Evolutionary conservation across 441 rosid species (phyloP).

Genomic region (Erodium trifolium): DNA sequence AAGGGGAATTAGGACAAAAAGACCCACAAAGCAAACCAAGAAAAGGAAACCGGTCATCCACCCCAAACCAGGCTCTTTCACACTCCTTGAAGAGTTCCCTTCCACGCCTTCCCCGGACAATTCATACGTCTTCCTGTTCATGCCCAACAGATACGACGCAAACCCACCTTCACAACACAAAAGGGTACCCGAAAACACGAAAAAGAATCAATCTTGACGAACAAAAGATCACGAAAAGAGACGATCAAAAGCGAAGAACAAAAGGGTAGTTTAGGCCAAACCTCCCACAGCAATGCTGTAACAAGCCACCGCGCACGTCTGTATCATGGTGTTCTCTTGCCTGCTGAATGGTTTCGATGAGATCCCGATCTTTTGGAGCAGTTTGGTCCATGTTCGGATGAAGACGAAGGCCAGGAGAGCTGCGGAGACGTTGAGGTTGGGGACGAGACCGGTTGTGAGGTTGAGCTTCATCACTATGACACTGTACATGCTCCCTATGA

Average conservation of each 20-base stretch:
- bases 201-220: neutral
- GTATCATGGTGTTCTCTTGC: conserved; percentile 81
- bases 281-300: conserved; percentile 86
- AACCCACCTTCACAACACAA: conserved; percentile 63
- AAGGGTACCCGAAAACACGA: neutral
- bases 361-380: conserved; percentile 60
- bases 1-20: conserved; percentile 76
- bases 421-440: conserved; percentile 87
- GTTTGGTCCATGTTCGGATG: conserved; percentile 63
- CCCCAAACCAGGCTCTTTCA: conserved; percentile 76
- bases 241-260: too few relatives aligned
- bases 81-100: conserved; percentile 55
- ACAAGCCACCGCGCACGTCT: conserved; percentile 89
- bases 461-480: conserved; percentile 75
- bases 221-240: neutral
- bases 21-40: conserved; percentile 68
- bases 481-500: conserved; percentile 69
- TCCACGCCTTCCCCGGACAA: conserved; percentile 45
- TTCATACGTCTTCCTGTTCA: conserved; percentile 62
- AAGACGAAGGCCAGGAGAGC: conserved; percentile 72
- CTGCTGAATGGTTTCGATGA: conserved; percentile 61
- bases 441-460: conserved; percentile 87
- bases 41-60: conserved; percentile 91
- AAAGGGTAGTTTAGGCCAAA: conserved; percentile 9
- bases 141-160: conserved; percentile 78